Evolutionary conservation across 352 stramenopile species (phyloP), one percentile per base, ranked within the genome.

Genomic region (Aphanomyces stellatus): DNA sequence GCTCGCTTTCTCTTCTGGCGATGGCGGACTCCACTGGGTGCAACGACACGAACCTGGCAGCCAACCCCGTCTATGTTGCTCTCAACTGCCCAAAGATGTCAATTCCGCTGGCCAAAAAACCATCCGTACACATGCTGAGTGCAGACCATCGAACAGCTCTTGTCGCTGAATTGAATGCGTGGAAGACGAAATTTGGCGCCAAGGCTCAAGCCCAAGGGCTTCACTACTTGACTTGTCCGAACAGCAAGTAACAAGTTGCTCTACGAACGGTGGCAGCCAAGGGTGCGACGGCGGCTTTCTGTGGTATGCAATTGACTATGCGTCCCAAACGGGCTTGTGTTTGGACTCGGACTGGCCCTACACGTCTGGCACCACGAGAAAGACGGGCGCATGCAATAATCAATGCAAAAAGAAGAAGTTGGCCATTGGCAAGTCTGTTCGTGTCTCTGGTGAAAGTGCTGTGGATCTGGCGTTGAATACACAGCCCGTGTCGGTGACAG

Each of bases 261-360:
- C 19, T 28, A 95, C 98, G 71, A 61, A 92, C 68, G 90, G 91
- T 70, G 86, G 89, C 62, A 91, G 99, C 80, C 84, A 96, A 74
- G 96, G 96, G 62, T 99, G 97, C 82, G 95, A 96, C 65, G 97
- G 96, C 28, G 97, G 97, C 30, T 76, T 98, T 13, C 99, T 99
- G 93, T 94, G 98, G 76, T 95, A 98, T 72, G 96, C 95, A 10
- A 98, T 99, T 72, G 75, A 88, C 13, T 99, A 92, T 77, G 97
- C 98, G 61, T 84, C 97, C 67, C 75, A 85, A 41, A n/a, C n/a
- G n/a, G n/a, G n/a, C n/a, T 76, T 99, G 22, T 98, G 92, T 74
- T 87, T 78, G 19, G 95, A 98, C 70, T 78, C 79, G 0, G 93
- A 97, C 56, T 99, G 99, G 73, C 88, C 93, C n/a, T 99, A 99